Evolutionary conservation across 2,329 filamentous ascomycete genomes (phyloP).

Genomic region (Hymenoscyphus linearis): DNA sequence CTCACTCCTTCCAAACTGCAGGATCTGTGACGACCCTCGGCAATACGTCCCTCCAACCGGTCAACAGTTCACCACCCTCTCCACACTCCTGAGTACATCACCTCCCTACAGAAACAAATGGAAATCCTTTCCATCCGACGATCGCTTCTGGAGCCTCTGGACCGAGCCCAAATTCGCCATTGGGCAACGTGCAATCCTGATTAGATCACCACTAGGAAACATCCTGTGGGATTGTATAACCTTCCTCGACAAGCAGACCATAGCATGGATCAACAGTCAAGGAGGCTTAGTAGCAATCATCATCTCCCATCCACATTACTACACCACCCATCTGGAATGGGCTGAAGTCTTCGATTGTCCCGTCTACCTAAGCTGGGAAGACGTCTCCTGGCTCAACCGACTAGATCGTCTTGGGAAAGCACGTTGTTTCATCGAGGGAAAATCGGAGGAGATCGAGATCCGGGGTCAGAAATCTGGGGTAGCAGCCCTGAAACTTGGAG

Average conservation of each 20-base stretch:
- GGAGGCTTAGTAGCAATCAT: constrained; percentile 68
- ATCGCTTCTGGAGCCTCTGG: constrained; percentile 41
- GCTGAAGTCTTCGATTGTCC: constrained; percentile 61
- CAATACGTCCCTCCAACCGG: constrained; percentile 62
- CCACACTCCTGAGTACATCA: constrained; percentile 38
- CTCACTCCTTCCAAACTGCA: constrained; percentile 48
- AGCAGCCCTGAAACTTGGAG: constrained; percentile 64
- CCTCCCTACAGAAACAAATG: constrained; percentile 44
- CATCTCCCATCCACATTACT: constrained; percentile 80
- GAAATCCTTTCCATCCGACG: constrained; percentile 40
- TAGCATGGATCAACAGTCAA: constrained; percentile 49
- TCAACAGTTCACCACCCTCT: constrained; percentile 61
- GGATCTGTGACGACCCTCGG: constrained; percentile 68
- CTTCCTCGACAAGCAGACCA: constrained; percentile 60
- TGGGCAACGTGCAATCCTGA: constrained; percentile 66
- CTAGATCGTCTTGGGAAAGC: constrained; percentile 35
- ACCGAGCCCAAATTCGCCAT: constrained; percentile 62
- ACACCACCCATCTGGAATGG: constrained; percentile 72
- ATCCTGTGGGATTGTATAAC: constrained; percentile 76
- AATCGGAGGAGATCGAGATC: constrained; percentile 38
- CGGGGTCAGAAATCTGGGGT: constrained; percentile 40
- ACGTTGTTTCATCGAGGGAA: constrained; percentile 42
- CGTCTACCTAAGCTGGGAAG: constrained; percentile 62
- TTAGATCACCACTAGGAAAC: constrained; percentile 62
- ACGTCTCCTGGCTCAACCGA: constrained; percentile 58